phyloP scores from a whole-genome alignment of 805 yeast genomes.

The Barnettozyma siamensis region DNA sequence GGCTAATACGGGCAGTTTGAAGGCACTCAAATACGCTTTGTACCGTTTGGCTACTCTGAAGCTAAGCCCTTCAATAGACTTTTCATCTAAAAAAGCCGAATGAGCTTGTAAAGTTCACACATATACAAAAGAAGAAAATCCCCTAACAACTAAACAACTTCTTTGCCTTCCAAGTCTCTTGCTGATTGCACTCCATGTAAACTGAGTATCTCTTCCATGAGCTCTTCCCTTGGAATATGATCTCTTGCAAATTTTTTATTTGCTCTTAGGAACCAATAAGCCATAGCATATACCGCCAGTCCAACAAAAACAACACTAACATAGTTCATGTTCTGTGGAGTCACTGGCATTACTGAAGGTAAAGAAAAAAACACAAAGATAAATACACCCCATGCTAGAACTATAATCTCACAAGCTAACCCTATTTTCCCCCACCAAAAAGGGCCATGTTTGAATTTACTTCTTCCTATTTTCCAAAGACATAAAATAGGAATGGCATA shows the following conservation, averaged over 20 bases:
- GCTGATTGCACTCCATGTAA: background rate
- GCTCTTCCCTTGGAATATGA: constrained; percentile 13
- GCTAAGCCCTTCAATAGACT: too few species aligned
- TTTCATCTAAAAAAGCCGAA: too few species aligned
- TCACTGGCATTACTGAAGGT: constrained; percentile 60
- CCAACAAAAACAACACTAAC: constrained; percentile 52
- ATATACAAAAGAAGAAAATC: background rate
- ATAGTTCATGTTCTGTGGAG: constrained; percentile 60
- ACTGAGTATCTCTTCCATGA: constrained; percentile 2
- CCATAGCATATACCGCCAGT: constrained; percentile 35
- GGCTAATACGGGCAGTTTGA: too few species aligned
- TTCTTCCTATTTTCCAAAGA: constrained; percentile 38
- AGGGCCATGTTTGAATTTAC: constrained; percentile 52
- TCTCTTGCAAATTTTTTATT: constrained; percentile 26
- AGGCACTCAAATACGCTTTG: too few species aligned
- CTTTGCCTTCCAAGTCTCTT: background rate
- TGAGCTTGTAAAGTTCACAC: background rate
- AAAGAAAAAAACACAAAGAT: constrained; percentile 57
- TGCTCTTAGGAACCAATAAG: constrained; percentile 48
- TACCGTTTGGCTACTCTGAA: too few species aligned
- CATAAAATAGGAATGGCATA: constrained; percentile 51
- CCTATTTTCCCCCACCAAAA: constrained; percentile 62
- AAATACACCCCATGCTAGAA: constrained; percentile 53
- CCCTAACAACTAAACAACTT: background rate
- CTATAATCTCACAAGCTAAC: constrained; percentile 41